Base-by-base conservation (phyloP, 1,139 yeast species). In the Taiozyma sp. region DNA sequence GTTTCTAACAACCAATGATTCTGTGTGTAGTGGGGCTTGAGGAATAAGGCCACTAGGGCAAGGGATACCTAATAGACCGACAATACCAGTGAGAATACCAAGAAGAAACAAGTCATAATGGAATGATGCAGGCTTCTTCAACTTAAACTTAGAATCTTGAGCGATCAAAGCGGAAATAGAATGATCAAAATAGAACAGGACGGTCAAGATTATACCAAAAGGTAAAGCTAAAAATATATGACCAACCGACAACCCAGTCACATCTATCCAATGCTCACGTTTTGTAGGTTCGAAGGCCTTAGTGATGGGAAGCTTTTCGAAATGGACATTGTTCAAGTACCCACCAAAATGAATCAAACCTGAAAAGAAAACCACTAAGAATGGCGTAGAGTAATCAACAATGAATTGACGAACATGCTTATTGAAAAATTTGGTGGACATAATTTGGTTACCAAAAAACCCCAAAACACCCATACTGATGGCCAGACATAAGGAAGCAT, bases 41-140 rank as follows among this genome's bases (percentile, higher is more conserved):
- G 99, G 99, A 43, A 93, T 91, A 40, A 93, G 72, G 0, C 99
- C 99, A 68, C 93, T 93, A 0, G 98, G 98, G 2, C 97, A 90
- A 0, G 98, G 99, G 2, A 93, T 75, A 0, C 99, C 99, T 13
- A 93, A 63, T 1, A 91, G 68, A 0, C 98, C 98, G 3, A 96
- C 76, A 2, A 91, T 65, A 0, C 96, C 95, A 0, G 98, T 93
- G 6, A 93, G 86, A 13, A 88, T 63, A 0, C 98, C 98, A 37
- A 93, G 72, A 35, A 93, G 70, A 44, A 87, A 78, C 63, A 91
- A 87, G 68, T 93, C 99, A 84, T 93, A 93, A 68, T 93, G 98
- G 68, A 93, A 93, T 0, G 95, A 75, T 0, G 96, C 80, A 0
- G 98, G 97, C 62, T 91, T 93, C 50, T 73, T 80, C 50, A 93